Evolutionary conservation across 305 asterid species (phyloP).

Genomic region (Vinca major): DNA sequence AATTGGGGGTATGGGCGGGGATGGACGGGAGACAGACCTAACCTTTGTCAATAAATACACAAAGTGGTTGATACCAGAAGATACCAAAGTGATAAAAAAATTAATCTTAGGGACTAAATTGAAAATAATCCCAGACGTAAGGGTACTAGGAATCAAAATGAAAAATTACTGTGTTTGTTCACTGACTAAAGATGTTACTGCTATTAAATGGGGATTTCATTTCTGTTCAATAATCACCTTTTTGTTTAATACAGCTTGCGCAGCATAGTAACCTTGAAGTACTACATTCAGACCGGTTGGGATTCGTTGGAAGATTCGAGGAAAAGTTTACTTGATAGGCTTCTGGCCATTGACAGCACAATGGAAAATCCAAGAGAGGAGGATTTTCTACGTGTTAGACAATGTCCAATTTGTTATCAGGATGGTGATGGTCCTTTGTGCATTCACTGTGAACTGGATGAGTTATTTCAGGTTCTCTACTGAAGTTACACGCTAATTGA

Average conservation of each 20-base stretch:
- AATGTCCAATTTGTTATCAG: slow-evolving; percentile 66
- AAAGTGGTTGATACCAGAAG: too few species aligned
- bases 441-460: slow-evolving; percentile 90
- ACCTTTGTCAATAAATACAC: too few species aligned
- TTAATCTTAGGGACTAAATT: too few species aligned
- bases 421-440: slow-evolving; percentile 76
- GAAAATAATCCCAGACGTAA: too few species aligned
- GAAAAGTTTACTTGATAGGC: slow-evolving; percentile 57
- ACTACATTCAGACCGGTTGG: slow-evolving; percentile 78
- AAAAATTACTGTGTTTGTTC: background rate
- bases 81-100: too few species aligned
- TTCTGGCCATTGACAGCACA: slow-evolving; percentile 69
- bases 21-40: too few species aligned
- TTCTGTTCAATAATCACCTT: slow-evolving; percentile 14
- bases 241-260: slow-evolving; percentile 51
- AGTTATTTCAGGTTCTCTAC: slow-evolving; percentile 67
- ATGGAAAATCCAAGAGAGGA: slow-evolving; percentile 79
- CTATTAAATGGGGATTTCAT: background rate
- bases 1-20: too few species aligned
- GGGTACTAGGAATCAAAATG: background rate
- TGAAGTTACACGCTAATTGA: slow-evolving; percentile 15
- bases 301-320: slow-evolving; percentile 77
- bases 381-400: slow-evolving; percentile 73
- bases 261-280: slow-evolving; percentile 60
- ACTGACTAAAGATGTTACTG: background rate